Evolutionary conservation across 1,284 basidiomycete species (phyloP).

Genomic region (Tylopilus sp.): DNA sequence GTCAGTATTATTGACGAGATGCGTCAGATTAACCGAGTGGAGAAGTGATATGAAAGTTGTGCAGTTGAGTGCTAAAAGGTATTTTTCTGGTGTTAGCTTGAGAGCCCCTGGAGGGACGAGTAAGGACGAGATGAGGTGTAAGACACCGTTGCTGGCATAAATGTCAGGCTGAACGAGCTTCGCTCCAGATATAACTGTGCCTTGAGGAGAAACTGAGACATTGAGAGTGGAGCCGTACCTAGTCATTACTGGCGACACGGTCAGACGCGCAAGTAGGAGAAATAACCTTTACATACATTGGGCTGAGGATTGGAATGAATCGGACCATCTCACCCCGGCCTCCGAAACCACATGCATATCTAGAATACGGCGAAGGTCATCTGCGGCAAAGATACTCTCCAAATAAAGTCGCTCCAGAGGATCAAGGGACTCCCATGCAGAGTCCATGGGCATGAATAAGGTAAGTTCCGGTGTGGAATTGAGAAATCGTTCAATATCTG

Average conservation of each 20-base stretch:
- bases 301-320: conserved; percentile 52
- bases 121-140: conserved; percentile 85
- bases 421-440: conserved; percentile 70
- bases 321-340: conserved; percentile 62
- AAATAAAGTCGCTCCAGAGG: conserved; percentile 79
- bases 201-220: conserved; percentile 52
- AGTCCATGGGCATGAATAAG: conserved; percentile 84
- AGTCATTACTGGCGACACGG: conserved; percentile 57
- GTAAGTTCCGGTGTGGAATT: conserved; percentile 75
- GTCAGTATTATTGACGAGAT: conserved; percentile 77
- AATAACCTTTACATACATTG: conserved; percentile 50
- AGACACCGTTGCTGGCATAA: conserved; percentile 91
- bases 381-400: conserved; percentile 78
- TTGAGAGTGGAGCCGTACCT: conserved; percentile 68
- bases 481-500: conserved; percentile 54
- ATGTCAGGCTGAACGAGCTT: conserved; percentile 72
- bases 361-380: conserved; percentile 76
- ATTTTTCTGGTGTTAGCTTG: conserved; percentile 89
- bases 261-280: conserved; percentile 14
- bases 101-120: conserved; percentile 79
- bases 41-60: conserved; percentile 87
- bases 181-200: conserved; percentile 65
- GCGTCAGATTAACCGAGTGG: conserved; percentile 75
- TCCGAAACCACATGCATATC: conserved; percentile 70
- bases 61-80: conserved; percentile 85